Conservation (phyloP, 345 rosid genomes). For the Durio zibethinus region DNA sequence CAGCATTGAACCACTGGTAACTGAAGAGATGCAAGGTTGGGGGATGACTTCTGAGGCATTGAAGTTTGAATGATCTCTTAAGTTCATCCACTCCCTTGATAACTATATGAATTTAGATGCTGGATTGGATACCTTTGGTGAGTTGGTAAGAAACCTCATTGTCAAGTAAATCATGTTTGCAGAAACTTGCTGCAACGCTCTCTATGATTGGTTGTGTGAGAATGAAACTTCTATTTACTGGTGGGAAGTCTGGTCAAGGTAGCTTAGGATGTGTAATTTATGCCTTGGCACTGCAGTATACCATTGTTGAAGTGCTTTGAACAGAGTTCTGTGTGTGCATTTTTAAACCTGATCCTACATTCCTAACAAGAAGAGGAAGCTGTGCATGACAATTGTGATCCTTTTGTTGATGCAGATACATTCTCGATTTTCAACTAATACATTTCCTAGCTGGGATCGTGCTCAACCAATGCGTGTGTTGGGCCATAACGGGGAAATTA, state of each 20-base stretch:
- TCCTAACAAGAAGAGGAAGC: constrained; percentile 1
- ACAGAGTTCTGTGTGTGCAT: constrained; percentile 8
- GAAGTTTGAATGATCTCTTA: constrained; percentile 99
- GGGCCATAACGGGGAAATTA: constrained; percentile 99
- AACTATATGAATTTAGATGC: constrained; percentile 74
- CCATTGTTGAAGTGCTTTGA: constrained; percentile 19
- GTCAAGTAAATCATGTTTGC: constrained; percentile 66
- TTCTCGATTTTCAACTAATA: constrained; percentile 95
- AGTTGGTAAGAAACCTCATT: constrained; percentile 82
- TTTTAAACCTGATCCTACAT: constrained; percentile 16
- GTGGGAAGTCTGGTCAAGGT: constrained; percentile 46
- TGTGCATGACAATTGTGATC: constrained; percentile 20
- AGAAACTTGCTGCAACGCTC: constrained; percentile 68
- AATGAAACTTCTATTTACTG: constrained; percentile 47
- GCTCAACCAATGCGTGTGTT: constrained; percentile 99
- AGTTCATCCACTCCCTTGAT: constrained; percentile 95
- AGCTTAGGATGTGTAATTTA: constrained; percentile 37
- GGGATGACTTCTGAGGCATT: constrained; percentile 99
- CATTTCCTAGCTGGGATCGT: constrained; percentile 99
- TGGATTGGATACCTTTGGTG: constrained; percentile 67
- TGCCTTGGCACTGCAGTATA: constrained; percentile 26
- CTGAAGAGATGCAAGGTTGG: constrained; percentile 96
- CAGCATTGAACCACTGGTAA: constrained; percentile 93
- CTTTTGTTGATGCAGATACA: constrained; percentile 62
- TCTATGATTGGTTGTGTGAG: constrained; percentile 47